Percentiles rank a stretch among this genome's conserved stretches.
Conservation (phyloP, 2,329 filamentous ascomycete species). For the Pseudocercospora eumusae region DNA sequence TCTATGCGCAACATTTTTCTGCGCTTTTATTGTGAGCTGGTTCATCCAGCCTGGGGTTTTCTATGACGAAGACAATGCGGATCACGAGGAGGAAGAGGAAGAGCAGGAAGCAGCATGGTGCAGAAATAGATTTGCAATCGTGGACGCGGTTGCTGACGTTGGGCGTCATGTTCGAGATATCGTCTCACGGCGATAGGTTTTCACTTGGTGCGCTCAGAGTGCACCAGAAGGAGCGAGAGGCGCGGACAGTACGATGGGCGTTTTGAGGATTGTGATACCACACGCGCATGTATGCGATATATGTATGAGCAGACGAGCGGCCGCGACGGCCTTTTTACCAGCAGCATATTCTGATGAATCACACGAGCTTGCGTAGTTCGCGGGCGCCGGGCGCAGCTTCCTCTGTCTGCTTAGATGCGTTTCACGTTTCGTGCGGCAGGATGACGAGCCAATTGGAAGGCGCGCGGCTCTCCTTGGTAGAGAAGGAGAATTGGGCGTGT, state of each 20-base stretch:
- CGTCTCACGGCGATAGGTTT: background rate
- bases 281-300: constrained; percentile 8
- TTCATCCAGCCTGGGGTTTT: constrained; percentile 65
- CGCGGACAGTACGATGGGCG: constrained; percentile 4
- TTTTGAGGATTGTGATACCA: constrained; percentile 6
- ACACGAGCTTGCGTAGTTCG: constrained; percentile 14
- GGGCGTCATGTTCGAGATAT: background rate
- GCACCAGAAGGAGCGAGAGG: background rate
- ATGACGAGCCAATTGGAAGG: constrained; percentile 6
- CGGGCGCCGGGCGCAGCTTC: background rate
- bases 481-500: background rate
- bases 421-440: constrained; percentile 1
- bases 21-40: constrained; percentile 67
- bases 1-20: constrained; percentile 65
- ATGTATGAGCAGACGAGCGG: constrained; percentile 10
- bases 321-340: background rate
- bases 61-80: constrained; percentile 26
- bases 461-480: background rate
- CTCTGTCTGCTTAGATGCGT: constrained; percentile 1
- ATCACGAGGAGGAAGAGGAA: constrained; percentile 19
- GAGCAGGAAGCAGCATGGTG: background rate
- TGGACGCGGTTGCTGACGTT: constrained; percentile 4
- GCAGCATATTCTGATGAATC: no score
- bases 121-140: constrained; percentile 1
- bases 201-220: background rate